Evolutionary conservation across 164 flowering plant species (phyloP).

Genomic region (Nymphaea thermarum): DNA sequence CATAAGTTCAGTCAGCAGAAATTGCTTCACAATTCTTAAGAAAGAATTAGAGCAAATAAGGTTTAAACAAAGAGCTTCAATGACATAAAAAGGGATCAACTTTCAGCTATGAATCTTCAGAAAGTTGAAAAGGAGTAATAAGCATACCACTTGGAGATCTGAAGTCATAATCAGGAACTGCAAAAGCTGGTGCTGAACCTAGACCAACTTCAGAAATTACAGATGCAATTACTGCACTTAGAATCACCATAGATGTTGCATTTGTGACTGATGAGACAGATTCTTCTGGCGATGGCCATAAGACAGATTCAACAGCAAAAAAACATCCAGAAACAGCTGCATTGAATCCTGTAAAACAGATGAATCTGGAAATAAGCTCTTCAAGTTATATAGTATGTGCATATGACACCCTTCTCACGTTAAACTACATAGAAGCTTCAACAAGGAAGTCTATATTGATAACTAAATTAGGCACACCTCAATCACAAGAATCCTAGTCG

Average conservation of each 20-base stretch:
- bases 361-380: conserved; percentile 2
- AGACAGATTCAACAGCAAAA: conserved; percentile 87
- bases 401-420: no score
- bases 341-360: conserved; percentile 54
- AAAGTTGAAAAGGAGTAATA: background rate
- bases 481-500: no score
- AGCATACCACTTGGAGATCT: conserved; percentile 76
- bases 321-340: conserved; percentile 97
- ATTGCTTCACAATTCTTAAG: no score
- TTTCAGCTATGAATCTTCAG: background rate
- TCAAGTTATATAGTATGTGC: background rate
- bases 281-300: conserved; percentile 75
- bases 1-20: background rate
- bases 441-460: no score
- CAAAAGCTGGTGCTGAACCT: conserved; percentile 89
- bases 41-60: background rate
- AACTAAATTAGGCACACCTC: no score
- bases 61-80: background rate
- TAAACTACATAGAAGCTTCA: no score
- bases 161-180: conserved; percentile 82
- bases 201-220: conserved; percentile 81
- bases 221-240: conserved; percentile 88
- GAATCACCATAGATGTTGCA: conserved; percentile 90
- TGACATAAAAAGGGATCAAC: background rate
- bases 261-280: conserved; percentile 58